Conservation (phyloP, 1,284 basidiomycete genomes). For the Cryptococcus jaspeensis region DNA sequence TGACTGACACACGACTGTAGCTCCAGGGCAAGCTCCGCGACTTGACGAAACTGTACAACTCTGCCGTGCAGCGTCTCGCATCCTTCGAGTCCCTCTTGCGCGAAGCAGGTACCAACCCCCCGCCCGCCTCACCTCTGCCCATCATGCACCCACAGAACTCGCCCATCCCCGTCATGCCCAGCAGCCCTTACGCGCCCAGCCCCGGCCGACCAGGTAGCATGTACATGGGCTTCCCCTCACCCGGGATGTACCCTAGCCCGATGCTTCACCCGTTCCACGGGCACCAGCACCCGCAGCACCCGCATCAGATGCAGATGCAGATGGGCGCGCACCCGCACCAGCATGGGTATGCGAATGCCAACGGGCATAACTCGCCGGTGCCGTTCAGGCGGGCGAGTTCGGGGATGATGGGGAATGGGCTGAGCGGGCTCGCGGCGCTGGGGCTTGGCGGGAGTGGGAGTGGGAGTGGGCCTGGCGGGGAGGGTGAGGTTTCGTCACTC, state of each 20-base stretch:
- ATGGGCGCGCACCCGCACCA: background rate
- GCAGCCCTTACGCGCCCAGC: conserved; percentile 11
- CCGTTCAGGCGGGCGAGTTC: conserved; percentile 23
- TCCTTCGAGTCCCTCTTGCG: conserved; percentile 13
- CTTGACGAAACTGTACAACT: conserved; percentile 10
- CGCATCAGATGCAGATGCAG: no score
- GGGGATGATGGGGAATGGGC: background rate
- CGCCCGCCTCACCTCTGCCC: conserved; percentile 14
- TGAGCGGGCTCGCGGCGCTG: no score
- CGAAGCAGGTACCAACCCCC: conserved; percentile 8
- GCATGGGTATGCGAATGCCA: conserved; percentile 10
- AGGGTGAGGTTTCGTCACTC: conserved; percentile 12
- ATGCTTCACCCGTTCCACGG: conserved; percentile 19
- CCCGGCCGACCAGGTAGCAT: background rate
- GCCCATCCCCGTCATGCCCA: conserved; percentile 8
- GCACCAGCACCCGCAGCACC: no score
- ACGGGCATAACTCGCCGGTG: conserved; percentile 14
- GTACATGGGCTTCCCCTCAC: conserved; percentile 19
- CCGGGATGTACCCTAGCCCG: conserved; percentile 33
- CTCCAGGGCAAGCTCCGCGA: conserved; percentile 9
- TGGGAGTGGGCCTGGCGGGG: background rate
- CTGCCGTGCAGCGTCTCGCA: conserved; percentile 9
- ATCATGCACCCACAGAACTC: conserved; percentile 10
- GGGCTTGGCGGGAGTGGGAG: background rate
- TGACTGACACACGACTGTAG: conserved; percentile 18